phyloP scores from a whole-genome alignment of 164 flowering plant species.

The Vitis cinerea region DNA sequence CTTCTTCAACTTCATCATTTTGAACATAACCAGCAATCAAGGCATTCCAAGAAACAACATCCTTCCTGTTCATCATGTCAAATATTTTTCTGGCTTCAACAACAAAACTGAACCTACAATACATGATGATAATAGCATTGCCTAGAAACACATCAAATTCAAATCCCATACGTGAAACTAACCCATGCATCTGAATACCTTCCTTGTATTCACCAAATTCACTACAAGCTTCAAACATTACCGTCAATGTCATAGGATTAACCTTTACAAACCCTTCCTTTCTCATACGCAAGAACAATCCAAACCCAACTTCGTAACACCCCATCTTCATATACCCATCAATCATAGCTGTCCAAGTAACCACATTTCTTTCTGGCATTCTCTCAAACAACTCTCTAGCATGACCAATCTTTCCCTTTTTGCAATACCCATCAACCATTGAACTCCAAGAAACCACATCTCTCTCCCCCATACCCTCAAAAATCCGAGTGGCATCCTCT shows the following conservation, averaged over 20 bases:
- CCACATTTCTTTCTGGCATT: slow-evolving; percentile 32
- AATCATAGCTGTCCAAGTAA: slow-evolving; percentile 29
- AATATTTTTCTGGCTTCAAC: slow-evolving; percentile 15
- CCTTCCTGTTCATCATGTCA: slow-evolving; percentile 13
- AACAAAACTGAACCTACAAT: slow-evolving; percentile 11
- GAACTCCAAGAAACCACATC: slow-evolving; percentile 52
- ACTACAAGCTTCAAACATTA: slow-evolving; percentile 21
- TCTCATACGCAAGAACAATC: slow-evolving; percentile 15
- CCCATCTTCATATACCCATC: slow-evolving; percentile 22
- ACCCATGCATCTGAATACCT: slow-evolving; percentile 21
- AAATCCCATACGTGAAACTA: slow-evolving; percentile 16
- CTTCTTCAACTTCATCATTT: slow-evolving; percentile 11
- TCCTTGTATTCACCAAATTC: slow-evolving; percentile 5
- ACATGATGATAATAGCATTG: slow-evolving; percentile 24
- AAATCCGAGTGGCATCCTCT: slow-evolving; percentile 29
- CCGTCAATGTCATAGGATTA: slow-evolving; percentile 14
- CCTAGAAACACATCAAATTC: slow-evolving; percentile 14
- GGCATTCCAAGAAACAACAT: slow-evolving; percentile 22
- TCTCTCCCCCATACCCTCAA: slow-evolving; percentile 33
- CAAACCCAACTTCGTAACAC: slow-evolving; percentile 10
- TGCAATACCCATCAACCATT: slow-evolving; percentile 44
- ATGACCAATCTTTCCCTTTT: slow-evolving; percentile 28
- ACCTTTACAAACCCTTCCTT: slow-evolving; percentile 7
- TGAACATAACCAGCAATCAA: slow-evolving; percentile 19
- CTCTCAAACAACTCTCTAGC: slow-evolving; percentile 37